phyloP scores from a whole-genome alignment of 441 rosid genomes.

The Monsonia emarginata region DNA sequence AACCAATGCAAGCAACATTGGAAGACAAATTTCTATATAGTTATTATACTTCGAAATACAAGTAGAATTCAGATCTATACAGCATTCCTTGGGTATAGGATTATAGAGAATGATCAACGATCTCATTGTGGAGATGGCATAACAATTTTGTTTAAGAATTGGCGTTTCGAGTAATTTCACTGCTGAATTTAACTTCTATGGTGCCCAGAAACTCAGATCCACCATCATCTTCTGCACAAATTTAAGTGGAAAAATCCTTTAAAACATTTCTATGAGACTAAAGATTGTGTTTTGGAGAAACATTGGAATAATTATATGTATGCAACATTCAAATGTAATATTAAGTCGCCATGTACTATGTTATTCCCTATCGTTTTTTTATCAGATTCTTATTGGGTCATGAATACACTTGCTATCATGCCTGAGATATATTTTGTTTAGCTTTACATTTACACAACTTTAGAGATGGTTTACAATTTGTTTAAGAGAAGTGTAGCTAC shows the following conservation, averaged over 20 bases:
- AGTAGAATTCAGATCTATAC: neutral
- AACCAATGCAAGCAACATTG: neutral
- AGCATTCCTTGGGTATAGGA: neutral
- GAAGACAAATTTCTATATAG: neutral
- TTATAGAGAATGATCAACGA: neutral
- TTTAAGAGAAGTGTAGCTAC: constrained; percentile 39
- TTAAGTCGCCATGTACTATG: neutral
- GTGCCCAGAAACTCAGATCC: neutral
- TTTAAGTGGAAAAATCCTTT: neutral
- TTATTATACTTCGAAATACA: neutral
- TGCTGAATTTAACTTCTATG: neutral
- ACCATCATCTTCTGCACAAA: neutral
- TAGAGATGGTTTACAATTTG: constrained; percentile 34
- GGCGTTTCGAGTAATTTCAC: neutral
- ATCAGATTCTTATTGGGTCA: neutral
- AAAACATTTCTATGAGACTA: neutral
- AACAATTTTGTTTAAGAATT: neutral
- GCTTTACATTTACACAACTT: no score
- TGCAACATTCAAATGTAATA: neutral
- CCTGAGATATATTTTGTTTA: neutral
- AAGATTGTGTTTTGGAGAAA: neutral
- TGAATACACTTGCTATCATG: neutral
- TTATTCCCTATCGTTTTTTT: neutral
- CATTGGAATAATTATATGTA: neutral
- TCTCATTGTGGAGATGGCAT: neutral